These are phyloP conservation scores for Pseudotulostoma volvatum DNA, from an alignment of 495 filamentous ascomycete species.

Conservation along the genomic window DNA sequence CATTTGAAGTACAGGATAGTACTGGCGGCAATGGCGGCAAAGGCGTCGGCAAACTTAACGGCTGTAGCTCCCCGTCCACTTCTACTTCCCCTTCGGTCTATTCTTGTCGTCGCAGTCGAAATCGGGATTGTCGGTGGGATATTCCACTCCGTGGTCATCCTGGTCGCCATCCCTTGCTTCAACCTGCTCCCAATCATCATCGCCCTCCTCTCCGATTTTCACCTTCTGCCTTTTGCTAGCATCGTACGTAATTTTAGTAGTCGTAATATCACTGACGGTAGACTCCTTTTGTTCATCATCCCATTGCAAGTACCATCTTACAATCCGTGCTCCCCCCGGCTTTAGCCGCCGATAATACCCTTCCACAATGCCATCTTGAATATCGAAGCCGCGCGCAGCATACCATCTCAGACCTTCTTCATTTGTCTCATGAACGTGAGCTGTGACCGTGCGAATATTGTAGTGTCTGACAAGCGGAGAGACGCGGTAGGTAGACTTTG, in stretches of 20 bases:
- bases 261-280: neutral
- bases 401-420: constrained; percentile 82
- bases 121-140: constrained; percentile 16
- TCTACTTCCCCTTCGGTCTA: constrained; percentile 20
- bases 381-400: constrained; percentile 54
- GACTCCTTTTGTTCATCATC: constrained; percentile 6
- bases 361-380: constrained; percentile 38
- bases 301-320: constrained; percentile 34
- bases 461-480: constrained; percentile 35
- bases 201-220: constrained; percentile 8
- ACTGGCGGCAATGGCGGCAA: too few relatives aligned
- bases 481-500: constrained; percentile 12
- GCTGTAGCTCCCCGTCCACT: constrained; percentile 21
- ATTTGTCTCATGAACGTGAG: constrained; percentile 92
- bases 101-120: constrained; percentile 13
- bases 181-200: constrained; percentile 33
- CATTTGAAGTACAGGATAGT: too few relatives aligned
- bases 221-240: neutral
- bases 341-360: constrained; percentile 77
- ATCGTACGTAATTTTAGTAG: neutral
- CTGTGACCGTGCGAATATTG: constrained; percentile 44
- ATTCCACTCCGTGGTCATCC: constrained; percentile 21
- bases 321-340: constrained; percentile 64
- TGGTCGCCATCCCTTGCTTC: constrained; percentile 23
- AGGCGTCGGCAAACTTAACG: too few relatives aligned